Base-by-base conservation (phyloP, 1,139 yeast genomes). In the Pneumocystis murina region DNA sequence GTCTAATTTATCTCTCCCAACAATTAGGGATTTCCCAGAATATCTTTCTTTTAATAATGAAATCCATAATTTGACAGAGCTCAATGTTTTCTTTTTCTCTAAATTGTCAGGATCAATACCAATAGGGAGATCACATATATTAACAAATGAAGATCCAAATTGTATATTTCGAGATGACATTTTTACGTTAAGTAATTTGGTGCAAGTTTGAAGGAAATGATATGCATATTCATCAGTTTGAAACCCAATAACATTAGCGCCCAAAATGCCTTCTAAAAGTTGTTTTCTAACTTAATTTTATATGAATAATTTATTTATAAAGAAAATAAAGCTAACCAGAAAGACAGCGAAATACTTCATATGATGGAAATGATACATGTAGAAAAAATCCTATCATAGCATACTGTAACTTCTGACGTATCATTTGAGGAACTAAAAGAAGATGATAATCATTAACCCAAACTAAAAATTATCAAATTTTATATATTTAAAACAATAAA, bases 391-490 rank as follows among this genome's bases (percentile, higher is more conserved):
- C 97, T 69, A 94, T 90, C 69, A 87, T 84, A 3, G 96, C 97
- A 66, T 82, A 74, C 16, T 97, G 97, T 33, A 90, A 75, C 68
- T 80, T 76, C 65, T 83, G 80, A 68, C 97, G 80, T 6, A 92
- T 79, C 94, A 92, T 85, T 66, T 80, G 80, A 0, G 97, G 97
- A 0, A 90, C 91, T 58, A 92, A 77, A 75, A 92, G 79, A 67
- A 92, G 78, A 75, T 92, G 97, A 72, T 92, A 92, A 75, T 92
- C 98, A 72, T 92, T 96, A 66, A 92, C 79, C 97, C 97, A 92
- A 65, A 92, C 80, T 48, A 24, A 24, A 43, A 12, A 24, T 12
- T 1, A 24, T 48, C 8, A 48, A 48, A 8, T 24, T 12, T 24
- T 8, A 24, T 24, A 10, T 48, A 48, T 24, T 24, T 20, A 24